Evolutionary conservation across 345 rosid genomes (phyloP), one percentile per base, ranked within the genome.

Genomic region (Brassica juncea): DNA sequence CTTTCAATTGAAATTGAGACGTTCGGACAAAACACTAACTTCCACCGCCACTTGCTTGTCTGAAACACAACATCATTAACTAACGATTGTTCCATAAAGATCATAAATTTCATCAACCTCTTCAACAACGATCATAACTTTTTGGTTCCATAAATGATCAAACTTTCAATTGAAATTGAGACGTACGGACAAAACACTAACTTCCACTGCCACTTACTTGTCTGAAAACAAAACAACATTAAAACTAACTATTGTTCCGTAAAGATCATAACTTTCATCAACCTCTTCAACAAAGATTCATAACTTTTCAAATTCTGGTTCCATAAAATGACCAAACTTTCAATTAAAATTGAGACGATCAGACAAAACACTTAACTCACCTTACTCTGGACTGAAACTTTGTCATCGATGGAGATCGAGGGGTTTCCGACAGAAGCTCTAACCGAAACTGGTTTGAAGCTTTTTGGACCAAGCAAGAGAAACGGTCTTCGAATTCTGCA

Each of bases 391-490:
- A 72, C 47, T 25, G 85, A 19, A 1, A 78, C 66, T 67, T 79
- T 82, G n/a, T 85, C 87, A 30, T 82, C 81, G 42, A 82, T 74
- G 9, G 91, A 77, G 77, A 62, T 58, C 19, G 86, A 35, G 4
- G 92, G 72, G 63, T 81, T 77, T 70, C 82, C 87, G 37, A 84
- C 68, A 49, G 94, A 84, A 77, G 94, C 97, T 84, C 74, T 85
- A 62, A 92, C 75, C 19, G 87, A 87, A 28, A 81, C n/a, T 76
- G 87, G 89, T 82, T 82, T 89, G n/a, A 78, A 59, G 16, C 30
- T 77, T 55, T 52, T 66, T 59, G 82, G 32, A 19, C 44, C 55
- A 28, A 61, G 59, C 67, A 81, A 65, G 57, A 76, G 73, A 80
- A 49, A 83, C 7, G 84, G 81, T 42, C 74, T 73, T 62, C 57